A percentile compares a stretch with the other conserved stretches of the same genome.
phyloP scores from a whole-genome alignment of 225 moss, liverwort and hornwort genomes.

The Takakia lepidozioides region DNA sequence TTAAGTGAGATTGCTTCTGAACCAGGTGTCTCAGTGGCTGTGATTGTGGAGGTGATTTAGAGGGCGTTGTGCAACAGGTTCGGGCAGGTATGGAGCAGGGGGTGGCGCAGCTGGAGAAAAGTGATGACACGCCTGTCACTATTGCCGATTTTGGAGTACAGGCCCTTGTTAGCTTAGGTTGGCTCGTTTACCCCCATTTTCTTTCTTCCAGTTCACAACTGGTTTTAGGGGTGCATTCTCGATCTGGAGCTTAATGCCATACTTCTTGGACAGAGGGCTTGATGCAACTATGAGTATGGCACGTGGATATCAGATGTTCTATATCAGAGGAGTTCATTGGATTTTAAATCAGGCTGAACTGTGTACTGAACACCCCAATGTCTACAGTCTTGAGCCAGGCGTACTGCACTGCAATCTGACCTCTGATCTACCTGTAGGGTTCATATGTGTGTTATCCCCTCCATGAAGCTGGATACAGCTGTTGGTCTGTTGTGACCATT shows the following conservation, averaged over 20 bases:
- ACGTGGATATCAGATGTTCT: not conserved
- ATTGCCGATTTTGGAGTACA: conserved; percentile 74
- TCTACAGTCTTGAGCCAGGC: too few species aligned
- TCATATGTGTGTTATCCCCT: too few species aligned
- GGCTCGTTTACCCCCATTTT: not conserved
- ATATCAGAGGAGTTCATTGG: not conserved
- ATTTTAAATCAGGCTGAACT: too few species aligned
- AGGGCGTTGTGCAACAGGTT: conserved; percentile 21
- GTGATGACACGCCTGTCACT: conserved; percentile 54
- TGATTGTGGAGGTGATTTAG: not conserved
- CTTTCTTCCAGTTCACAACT: too few species aligned
- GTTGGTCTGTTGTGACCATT: too few species aligned
- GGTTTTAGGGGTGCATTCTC: not conserved
- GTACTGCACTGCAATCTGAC: too few species aligned
- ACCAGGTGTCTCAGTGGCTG: not conserved
- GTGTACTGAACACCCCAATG: too few species aligned
- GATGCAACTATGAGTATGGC: not conserved
- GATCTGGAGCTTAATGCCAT: conserved; percentile 3
- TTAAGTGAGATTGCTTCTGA: not conserved
- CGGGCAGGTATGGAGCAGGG: conserved; percentile 24
- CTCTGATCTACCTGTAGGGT: too few species aligned
- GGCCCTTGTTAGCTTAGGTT: conserved; percentile 65
- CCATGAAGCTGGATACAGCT: too few species aligned
- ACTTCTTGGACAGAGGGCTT: not conserved
- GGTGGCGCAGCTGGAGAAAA: conserved; percentile 35